Base-by-base conservation (phyloP, 1,284 basidiomycete species). In the Cutaneotrichosporon sp. region DNA sequence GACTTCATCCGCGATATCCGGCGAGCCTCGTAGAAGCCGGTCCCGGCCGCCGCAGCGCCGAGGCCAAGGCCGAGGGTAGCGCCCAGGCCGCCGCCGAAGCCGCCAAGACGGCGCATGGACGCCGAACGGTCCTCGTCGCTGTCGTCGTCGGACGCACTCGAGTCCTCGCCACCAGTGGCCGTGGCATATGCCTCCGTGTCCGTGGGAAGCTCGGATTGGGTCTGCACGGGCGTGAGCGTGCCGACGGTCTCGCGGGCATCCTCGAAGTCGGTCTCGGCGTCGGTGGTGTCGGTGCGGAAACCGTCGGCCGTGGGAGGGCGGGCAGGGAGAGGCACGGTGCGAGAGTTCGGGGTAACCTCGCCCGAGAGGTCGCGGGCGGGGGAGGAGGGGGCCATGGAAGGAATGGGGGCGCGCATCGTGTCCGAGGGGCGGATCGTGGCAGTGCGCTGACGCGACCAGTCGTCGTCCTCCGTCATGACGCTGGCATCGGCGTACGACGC, bases 161-260 rank as follows among this genome's bases (percentile, higher is more conserved):
- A 80, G 29, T 62, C 60, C 47, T 50, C 56, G 33, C 67, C 71
- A 2, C 69, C 72, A 33, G 62, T 66, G 18, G 79, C 77, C 16
- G 76, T 78, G 7, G 69, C 72, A 59, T 75, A 77, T 9, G 74
- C 70, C 57, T 74, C 69, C 11, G 71, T 73, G 57, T 76, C 74
- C 38, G 72, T 74, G 2, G 70, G 68, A 9, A 90, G 90, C 71
- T 91, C 88, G 47, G 89, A 86, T 46, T 78, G 81, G 54, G 83
- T 84, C 58, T 61, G 82, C 20, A 82, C 84, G 3, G 88, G 87
- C 2, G 89, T 89, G 34, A 83, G 81, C 73, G 86, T 83, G 42
- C 83, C 81, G 45, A 89, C 84, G 62, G 88, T 91, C 75, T 89
- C 87, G 56, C 87, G 82, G 2, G 92, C 92, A 73, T 94, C 91